These are phyloP conservation scores for Lipomyces starkeyi DNA, from an alignment of 805 yeast species.

Conservation along the genomic window DNA sequence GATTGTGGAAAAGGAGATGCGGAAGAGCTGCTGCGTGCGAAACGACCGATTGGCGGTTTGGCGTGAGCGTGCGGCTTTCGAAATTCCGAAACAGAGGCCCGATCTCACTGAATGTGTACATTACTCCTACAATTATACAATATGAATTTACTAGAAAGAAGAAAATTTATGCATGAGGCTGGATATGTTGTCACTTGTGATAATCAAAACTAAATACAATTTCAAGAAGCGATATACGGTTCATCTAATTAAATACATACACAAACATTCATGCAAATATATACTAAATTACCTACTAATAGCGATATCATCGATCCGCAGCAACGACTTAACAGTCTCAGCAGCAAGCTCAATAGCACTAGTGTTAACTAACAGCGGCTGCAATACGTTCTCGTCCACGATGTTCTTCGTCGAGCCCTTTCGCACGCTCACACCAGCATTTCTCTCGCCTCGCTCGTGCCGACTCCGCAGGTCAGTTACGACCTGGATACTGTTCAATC, in stretches of 20 bases:
- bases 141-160: too few species aligned
- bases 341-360: constrained; percentile 94
- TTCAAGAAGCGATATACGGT: too few species aligned
- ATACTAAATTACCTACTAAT: constrained; percentile 66
- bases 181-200: too few species aligned
- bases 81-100: too few species aligned
- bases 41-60: background rate
- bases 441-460: constrained; percentile 87
- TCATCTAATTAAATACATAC: too few species aligned
- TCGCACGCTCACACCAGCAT: constrained; percentile 96
- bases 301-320: constrained; percentile 96
- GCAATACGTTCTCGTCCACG: constrained; percentile 90
- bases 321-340: constrained; percentile 93
- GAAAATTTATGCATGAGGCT: too few species aligned
- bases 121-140: too few species aligned
- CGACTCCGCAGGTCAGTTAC: constrained; percentile 90
- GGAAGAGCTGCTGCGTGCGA: background rate
- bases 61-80: background rate
- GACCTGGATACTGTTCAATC: constrained; percentile 86
- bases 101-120: too few species aligned
- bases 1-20: background rate
- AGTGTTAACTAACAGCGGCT: constrained; percentile 92
- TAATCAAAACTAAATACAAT: too few species aligned
- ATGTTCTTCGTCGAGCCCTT: constrained; percentile 93
- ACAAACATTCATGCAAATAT: too few species aligned